phyloP scores from a whole-genome alignment of 2,329 filamentous ascomycete genomes.

The Colletotrichum tamarilloi region DNA sequence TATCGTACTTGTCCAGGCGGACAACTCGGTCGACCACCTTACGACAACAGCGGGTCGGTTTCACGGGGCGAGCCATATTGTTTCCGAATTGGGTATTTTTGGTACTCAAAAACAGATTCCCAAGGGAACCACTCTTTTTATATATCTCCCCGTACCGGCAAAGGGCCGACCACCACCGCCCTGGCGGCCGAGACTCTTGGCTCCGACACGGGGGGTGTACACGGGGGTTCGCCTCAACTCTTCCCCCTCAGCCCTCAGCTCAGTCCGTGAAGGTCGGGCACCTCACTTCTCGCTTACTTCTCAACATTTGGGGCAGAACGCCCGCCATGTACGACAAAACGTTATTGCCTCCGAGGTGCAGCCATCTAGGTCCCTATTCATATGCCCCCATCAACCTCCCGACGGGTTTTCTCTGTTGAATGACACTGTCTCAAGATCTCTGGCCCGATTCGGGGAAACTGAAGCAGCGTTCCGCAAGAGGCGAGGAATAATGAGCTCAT shows the following conservation, averaged over 20 bases:
- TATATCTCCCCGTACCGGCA: background rate
- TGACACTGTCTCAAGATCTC: background rate
- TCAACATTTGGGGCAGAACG: conserved; percentile 10
- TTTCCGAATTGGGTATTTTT: conserved; percentile 16
- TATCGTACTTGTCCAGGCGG: background rate
- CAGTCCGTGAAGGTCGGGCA: too few relatives aligned
- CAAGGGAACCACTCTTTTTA: background rate
- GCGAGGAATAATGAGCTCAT: conserved; percentile 4
- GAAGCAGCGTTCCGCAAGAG: background rate
- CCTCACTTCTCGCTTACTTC: background rate
- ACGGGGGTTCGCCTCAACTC: conserved; percentile 15
- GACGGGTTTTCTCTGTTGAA: background rate
- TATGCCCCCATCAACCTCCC: background rate
- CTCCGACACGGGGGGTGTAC: conserved; percentile 26
- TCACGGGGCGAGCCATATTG: background rate
- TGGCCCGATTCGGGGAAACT: conserved; percentile 1
- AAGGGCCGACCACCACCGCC: conserved; percentile 22
- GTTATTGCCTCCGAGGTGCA: conserved; percentile 7
- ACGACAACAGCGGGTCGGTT: background rate
- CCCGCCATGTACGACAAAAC: conserved; percentile 8
- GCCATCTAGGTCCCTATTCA: background rate
- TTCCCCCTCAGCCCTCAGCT: conserved; percentile 1
- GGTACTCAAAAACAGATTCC: background rate
- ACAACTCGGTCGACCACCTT: background rate
- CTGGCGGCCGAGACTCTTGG: conserved; percentile 29